phyloP scores from a whole-genome alignment of 805 yeast species.

The Candida lessepsii region DNA sequence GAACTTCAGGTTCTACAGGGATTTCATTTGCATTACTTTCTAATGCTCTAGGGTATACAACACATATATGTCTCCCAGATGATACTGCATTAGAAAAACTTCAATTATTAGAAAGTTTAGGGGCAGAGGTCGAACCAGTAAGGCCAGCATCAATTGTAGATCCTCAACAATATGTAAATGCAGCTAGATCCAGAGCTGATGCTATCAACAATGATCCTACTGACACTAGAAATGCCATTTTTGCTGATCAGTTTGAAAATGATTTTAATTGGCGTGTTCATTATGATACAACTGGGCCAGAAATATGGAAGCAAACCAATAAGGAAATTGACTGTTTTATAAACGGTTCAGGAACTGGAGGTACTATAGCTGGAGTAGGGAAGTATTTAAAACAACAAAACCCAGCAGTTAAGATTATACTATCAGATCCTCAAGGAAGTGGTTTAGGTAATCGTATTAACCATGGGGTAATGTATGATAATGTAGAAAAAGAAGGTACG shows the following conservation, averaged over 20 bases:
- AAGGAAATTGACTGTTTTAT: conserved; percentile 71
- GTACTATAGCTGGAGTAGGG: conserved; percentile 91
- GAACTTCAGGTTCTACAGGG: conserved; percentile 97
- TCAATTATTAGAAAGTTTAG: conserved; percentile 65
- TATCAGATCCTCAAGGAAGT: conserved; percentile 96
- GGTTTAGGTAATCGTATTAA: conserved; percentile 85
- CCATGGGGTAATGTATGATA: conserved; percentile 90
- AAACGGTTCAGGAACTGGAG: conserved; percentile 96
- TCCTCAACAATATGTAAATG: conserved; percentile 87
- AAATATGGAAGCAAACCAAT: conserved; percentile 72
- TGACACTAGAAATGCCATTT: conserved; percentile 57
- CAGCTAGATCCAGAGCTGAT: conserved; percentile 70
- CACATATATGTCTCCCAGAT: conserved; percentile 93
- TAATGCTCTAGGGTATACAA: conserved; percentile 80
- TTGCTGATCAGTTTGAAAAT: conserved; percentile 95
- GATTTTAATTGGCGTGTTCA: conserved; percentile 88
- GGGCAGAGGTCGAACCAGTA: conserved; percentile 82
- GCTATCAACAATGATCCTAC: conserved; percentile 39
- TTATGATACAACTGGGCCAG: conserved; percentile 86
- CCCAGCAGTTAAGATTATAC: conserved; percentile 46
- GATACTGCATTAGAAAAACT: conserved; percentile 88
- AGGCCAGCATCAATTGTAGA: conserved; percentile 95
- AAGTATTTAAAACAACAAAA: conserved; percentile 69
- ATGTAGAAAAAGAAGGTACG: conserved; percentile 87
- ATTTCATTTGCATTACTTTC: conserved; percentile 91